Evolutionary conservation across 768 basidiomycete species (phyloP), one percentile per base, ranked within the genome.

Genomic region (Rhodotorula kratochvilovae): DNA sequence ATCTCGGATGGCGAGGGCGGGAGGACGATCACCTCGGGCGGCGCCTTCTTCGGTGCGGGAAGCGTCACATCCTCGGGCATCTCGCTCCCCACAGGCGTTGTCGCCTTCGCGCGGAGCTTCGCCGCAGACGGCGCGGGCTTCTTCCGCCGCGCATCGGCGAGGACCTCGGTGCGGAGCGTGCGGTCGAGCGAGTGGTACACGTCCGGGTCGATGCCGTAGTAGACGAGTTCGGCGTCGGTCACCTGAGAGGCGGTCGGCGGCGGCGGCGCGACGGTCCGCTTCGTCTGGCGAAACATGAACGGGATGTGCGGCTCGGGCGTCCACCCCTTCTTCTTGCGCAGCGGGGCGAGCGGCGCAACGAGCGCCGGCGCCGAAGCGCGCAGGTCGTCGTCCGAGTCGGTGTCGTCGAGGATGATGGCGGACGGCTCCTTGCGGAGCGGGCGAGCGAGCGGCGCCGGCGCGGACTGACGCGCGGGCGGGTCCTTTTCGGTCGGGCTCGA

Each of bases 81-180:
- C 55, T 62, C 29, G 16, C 31, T 0, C 33, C 13, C 17, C 27
- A 29, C 51, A 1, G 29, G 29, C 15, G 48, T 54, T 46, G 55
- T 66, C 19, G 23, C 56, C 33, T 53, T 58, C 13, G 25, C n/a
- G 58, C 33, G 31, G 3, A 23, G 12, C 46, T 42, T 56, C 42
- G 58, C 53, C 39, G 56, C 27, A 7, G 45, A 31, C 21, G 67
- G 11, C 51, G 58, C 17, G 55, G 48, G 66, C 60, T 75, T 79
- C 16, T 7, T 12, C 60, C 64, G n/a, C 64, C 66, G 53, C 70
- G 76, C 58, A 69, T 75, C 81, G n/a, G 85, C 82, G 39, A 94
- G 81, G 71, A 90, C 88, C 76, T 95, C 91, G 61, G 86, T 84
- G 77, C 91, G 89, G 54, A 91, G 78, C 33, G 86, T 84, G 2